Evolutionary conservation across 495 filamentous ascomycete species (phyloP), one percentile per base, ranked within the genome.

Genomic region (Neurospora sp.): DNA sequence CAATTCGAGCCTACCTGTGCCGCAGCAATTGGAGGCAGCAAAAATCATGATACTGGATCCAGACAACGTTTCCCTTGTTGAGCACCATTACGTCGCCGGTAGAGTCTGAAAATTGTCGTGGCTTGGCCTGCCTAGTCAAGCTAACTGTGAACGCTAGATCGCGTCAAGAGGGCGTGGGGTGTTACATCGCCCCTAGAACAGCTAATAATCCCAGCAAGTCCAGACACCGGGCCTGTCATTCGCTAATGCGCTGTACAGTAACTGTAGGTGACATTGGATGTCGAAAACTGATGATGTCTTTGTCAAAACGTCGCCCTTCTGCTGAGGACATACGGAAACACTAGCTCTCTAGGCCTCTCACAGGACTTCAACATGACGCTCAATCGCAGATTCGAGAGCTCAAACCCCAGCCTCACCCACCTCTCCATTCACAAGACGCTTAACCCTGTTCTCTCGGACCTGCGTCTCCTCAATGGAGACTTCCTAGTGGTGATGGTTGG

Each of bases 361-460:
- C 27, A 35, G 53, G 22, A 65, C 27, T 37, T 35, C 48, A 17
- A 35, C 27, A 65, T 16, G 53, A 16, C 53, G 27, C 53, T 65
- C 53, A 61, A 61, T 27, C 5, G 53, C 10, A 31, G 4, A 61
- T 16, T 31, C 2, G 22, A 61, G 22, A 31, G 22, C 48, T 59
- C 48, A 35, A 31, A 27, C 53, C 9, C 45, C 12, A 10, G 12
- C 53, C 22, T 12, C 27, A 14, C 53, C 12, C 27, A 65, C 27
- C 27, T 65, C 53, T 31, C 14, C 53, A 65, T 65, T 14, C 53
- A 65, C 53, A 65, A 65, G 22, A 75, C 74, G 78, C 74, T 74
- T 81, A 76, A 74, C 79, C 75, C 38, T 69, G 72, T 81, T 69
- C 73, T 75, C 76, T 77, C 42, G 80, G 78, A 81, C 78, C 76